phyloP scores from a whole-genome alignment of 2,329 filamentous ascomycete species.

The Emergomyces pasteurianus region DNA sequence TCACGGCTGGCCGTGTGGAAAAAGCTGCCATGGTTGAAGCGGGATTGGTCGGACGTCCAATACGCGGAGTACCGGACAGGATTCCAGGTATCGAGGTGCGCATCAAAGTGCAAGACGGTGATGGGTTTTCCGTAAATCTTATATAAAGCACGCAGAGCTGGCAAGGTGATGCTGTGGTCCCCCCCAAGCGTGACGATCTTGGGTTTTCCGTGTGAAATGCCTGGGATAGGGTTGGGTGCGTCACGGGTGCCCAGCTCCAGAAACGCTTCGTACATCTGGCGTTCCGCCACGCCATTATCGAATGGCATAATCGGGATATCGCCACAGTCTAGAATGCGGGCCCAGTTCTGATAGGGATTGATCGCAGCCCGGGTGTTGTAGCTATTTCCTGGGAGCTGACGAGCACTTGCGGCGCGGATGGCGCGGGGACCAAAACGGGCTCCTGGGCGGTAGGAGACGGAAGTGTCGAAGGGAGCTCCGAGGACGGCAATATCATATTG shows the following conservation, averaged over 20 bases:
- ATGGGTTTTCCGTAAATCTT: slow-evolving; percentile 51
- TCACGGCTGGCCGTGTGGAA: slow-evolving; percentile 81
- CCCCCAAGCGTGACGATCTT: slow-evolving; percentile 60
- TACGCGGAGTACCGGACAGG: slow-evolving; percentile 63
- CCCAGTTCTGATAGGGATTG: slow-evolving; percentile 74
- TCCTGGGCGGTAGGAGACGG: slow-evolving; percentile 56
- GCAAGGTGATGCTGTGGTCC: slow-evolving; percentile 59
- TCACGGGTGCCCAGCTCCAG: slow-evolving; percentile 48
- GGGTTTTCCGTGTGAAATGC: slow-evolving; percentile 25
- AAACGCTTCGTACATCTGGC: slow-evolving; percentile 76
- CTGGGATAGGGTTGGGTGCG: slow-evolving; percentile 23
- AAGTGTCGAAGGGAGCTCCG: slow-evolving; percentile 63
- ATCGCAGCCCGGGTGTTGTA: slow-evolving; percentile 73
- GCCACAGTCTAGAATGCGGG: slow-evolving; percentile 73
- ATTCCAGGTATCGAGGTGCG: slow-evolving; percentile 77
- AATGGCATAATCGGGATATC: slow-evolving; percentile 81
- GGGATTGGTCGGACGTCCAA: slow-evolving; percentile 58
- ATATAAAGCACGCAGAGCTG: slow-evolving; percentile 55
- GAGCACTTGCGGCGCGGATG: slow-evolving; percentile 70
- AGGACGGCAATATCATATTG: slow-evolving; percentile 60
- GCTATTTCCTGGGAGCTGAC: slow-evolving; percentile 67
- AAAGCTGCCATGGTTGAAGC: slow-evolving; percentile 83
- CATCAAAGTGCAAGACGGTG: slow-evolving; percentile 64
- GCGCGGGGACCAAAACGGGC: slow-evolving; percentile 78
- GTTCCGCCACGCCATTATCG: slow-evolving; percentile 68